phyloP scores from a whole-genome alignment of 176 grass and related monocot species.

The Thalia dealbata region DNA sequence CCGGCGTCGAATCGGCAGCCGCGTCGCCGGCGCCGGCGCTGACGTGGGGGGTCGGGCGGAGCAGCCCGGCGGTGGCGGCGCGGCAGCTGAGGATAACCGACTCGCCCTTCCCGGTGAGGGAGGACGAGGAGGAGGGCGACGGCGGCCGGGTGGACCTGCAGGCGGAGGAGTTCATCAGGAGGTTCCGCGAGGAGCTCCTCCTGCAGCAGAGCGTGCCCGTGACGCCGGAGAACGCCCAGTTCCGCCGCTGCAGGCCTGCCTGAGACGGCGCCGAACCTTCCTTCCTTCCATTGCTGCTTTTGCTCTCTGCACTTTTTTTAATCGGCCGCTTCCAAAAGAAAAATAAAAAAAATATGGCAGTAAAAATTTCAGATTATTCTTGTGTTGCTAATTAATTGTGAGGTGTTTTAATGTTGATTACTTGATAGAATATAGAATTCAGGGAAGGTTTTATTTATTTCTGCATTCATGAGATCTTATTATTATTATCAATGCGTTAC shows the following conservation, averaged over 20 bases:
- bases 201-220: slow-evolving; percentile 28
- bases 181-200: slow-evolving; percentile 72
- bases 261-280: neutral
- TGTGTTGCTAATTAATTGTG: too few relatives aligned
- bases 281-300: too few relatives aligned
- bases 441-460: too few relatives aligned
- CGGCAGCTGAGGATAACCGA: slow-evolving; percentile 49
- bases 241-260: neutral
- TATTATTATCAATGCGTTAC: too few relatives aligned
- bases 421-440: too few relatives aligned
- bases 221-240: slow-evolving; percentile 2
- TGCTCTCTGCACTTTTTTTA: too few relatives aligned
- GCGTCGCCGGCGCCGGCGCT: neutral
- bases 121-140: slow-evolving; percentile 22
- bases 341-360: too few relatives aligned
- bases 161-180: slow-evolving; percentile 82
- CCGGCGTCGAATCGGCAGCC: neutral
- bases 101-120: slow-evolving; percentile 38
- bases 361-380: too few relatives aligned
- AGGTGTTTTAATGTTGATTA: too few relatives aligned
- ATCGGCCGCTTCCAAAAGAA: too few relatives aligned
- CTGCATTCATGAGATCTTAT: too few relatives aligned
- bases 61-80: neutral
- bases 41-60: neutral
- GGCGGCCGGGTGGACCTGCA: slow-evolving; percentile 40